Percentiles rank a stretch among this genome's conserved stretches.
Conservation (phyloP, 2,329 filamentous ascomycete genomes). For the Fusarium neocosmosporiellum region DNA sequence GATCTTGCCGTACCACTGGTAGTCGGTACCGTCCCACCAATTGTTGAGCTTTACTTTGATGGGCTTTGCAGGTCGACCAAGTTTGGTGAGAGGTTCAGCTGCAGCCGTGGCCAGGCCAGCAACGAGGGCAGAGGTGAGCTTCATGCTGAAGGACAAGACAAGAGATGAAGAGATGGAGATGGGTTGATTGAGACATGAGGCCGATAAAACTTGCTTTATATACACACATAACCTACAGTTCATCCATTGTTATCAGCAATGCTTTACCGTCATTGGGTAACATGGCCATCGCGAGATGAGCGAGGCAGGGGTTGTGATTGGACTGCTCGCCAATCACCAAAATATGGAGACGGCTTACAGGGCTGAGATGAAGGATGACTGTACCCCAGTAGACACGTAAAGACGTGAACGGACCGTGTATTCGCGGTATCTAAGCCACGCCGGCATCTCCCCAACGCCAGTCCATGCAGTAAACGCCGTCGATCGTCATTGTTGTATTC, state of each 20-base stretch:
- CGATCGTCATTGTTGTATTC: background rate
- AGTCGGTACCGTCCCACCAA: constrained; percentile 26
- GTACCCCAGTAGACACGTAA: no score
- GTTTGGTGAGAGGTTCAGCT: background rate
- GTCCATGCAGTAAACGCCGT: constrained; percentile 14
- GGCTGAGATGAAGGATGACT: background rate
- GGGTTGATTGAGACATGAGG: background rate
- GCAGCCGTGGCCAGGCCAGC: background rate
- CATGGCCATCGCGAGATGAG: background rate
- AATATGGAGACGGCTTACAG: background rate
- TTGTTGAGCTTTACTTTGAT: constrained; percentile 22
- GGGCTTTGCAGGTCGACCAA: background rate
- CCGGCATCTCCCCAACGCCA: constrained; percentile 24
- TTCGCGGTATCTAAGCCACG: constrained; percentile 7
- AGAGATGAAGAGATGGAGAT: background rate
- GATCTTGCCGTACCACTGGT: constrained; percentile 33
- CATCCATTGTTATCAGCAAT: background rate
- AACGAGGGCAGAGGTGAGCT: background rate
- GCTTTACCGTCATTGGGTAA: background rate
- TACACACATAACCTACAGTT: background rate
- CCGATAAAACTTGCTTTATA: background rate
- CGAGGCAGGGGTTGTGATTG: constrained; percentile 16
- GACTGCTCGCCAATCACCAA: constrained; percentile 18
- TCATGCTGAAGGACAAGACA: background rate
- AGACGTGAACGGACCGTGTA: background rate